phyloP scores from a whole-genome alignment of 768 basidiomycete species.

The Porphyrellus cyaneotinctus region DNA sequence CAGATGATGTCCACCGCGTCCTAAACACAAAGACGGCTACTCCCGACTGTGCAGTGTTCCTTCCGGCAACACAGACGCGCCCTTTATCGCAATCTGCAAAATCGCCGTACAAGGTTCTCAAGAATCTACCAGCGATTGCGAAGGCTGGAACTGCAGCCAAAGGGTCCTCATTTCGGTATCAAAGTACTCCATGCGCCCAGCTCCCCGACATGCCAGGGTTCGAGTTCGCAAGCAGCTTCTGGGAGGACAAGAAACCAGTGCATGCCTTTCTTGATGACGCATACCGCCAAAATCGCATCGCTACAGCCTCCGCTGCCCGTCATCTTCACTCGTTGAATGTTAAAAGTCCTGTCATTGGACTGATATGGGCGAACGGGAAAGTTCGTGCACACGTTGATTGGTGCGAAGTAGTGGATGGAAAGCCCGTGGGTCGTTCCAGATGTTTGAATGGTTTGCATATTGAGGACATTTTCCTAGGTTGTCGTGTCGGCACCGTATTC shows the following conservation, averaged over 20 bases:
- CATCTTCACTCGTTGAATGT: conserved; percentile 48
- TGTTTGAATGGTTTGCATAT: background rate
- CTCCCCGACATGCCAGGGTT: conserved; percentile 46
- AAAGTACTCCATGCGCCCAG: conserved; percentile 46
- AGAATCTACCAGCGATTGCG: conserved; percentile 34
- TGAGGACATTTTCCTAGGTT: conserved; percentile 29
- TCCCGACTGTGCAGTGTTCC: conserved; percentile 49
- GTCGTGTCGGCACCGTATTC: conserved; percentile 50
- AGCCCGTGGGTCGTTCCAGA: conserved; percentile 30
- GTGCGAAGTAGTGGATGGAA: conserved; percentile 36
- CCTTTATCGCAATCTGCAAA: conserved; percentile 40
- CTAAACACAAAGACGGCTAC: conserved; percentile 44
- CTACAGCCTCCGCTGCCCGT: conserved; percentile 46
- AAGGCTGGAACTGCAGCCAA: conserved; percentile 37
- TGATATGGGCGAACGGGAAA: conserved; percentile 50
- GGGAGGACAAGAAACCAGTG: conserved; percentile 59
- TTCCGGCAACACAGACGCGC: conserved; percentile 37
- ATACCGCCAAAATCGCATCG: conserved; percentile 55
- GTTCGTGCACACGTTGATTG: conserved; percentile 57
- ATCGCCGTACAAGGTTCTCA: conserved; percentile 48
- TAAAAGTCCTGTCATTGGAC: conserved; percentile 45
- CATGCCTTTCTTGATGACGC: conserved; percentile 48
- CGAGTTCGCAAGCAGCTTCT: conserved; percentile 52
- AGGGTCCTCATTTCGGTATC: conserved; percentile 47
- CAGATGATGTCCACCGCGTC: conserved; percentile 34